phyloP scores from a whole-genome alignment of 2,329 filamentous ascomycete species.

The Penicillium griseofulvum region DNA sequence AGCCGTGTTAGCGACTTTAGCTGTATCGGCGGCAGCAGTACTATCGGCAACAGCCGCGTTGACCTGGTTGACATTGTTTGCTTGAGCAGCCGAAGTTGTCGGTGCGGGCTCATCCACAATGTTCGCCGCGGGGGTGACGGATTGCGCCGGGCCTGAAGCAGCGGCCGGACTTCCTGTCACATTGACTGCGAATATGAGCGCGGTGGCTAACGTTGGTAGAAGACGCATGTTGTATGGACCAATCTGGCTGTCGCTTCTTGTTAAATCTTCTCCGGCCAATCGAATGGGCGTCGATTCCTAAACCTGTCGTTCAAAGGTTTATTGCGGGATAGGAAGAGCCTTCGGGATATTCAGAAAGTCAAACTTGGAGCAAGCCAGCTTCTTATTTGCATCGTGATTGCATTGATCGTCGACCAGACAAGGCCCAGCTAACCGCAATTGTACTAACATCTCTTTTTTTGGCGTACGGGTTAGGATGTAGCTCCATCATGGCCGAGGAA shows the following conservation, averaged over 20 bases:
- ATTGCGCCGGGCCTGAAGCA: conserved; percentile 5
- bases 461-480: neutral
- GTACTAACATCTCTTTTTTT: neutral
- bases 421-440: conserved; percentile 1
- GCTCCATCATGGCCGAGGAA: conserved; percentile 2
- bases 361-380: neutral
- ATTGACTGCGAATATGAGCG: conserved; percentile 19
- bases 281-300: conserved; percentile 8
- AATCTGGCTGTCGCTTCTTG: neutral
- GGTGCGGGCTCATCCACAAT: neutral
- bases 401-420: neutral
- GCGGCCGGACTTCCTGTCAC: conserved; percentile 20
- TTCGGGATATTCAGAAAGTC: neutral
- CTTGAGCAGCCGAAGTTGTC: conserved; percentile 1
- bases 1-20: conserved; percentile 1
- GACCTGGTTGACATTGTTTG: conserved; percentile 10
- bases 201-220: conserved; percentile 22
- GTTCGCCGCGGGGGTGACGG: conserved; percentile 5
- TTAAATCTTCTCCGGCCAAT: conserved; percentile 1
- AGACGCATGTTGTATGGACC: conserved; percentile 21
- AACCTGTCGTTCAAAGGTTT: conserved; percentile 10
- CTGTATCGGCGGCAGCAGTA: neutral
- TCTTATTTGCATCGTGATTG: conserved; percentile 1
- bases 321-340: conserved; percentile 8
- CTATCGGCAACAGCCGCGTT: neutral